phyloP scores from a whole-genome alignment of 768 basidiomycete genomes.

The Coprinopsis strossmayeri region DNA sequence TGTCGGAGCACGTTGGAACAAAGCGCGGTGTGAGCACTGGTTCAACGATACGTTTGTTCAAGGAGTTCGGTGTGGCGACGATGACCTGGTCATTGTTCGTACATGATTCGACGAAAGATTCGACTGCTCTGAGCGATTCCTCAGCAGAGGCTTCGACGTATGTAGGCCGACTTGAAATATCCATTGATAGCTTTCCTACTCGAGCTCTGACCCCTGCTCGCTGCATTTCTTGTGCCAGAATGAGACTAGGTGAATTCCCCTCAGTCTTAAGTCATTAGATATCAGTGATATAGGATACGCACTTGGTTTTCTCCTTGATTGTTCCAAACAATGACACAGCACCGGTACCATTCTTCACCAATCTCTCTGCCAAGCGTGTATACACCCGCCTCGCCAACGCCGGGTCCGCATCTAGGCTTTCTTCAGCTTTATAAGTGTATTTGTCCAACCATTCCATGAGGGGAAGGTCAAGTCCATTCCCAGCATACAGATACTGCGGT shows the following conservation, averaged over 20 bases:
- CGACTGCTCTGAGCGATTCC: conserved; percentile 43
- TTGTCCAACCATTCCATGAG: conserved; percentile 79
- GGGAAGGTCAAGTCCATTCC: conserved; percentile 79
- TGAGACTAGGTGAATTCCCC: conserved; percentile 41
- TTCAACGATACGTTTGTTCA: conserved; percentile 42
- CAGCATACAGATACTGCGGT: conserved; percentile 85
- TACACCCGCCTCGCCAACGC: conserved; percentile 64
- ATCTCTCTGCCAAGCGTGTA: conserved; percentile 51
- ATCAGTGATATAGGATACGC: not conserved
- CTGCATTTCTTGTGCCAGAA: conserved; percentile 73
- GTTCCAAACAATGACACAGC: conserved; percentile 79
- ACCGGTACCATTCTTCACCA: conserved; percentile 72
- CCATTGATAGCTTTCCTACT: conserved; percentile 89
- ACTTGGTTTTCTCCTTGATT: conserved; percentile 81
- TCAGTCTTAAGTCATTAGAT: not conserved
- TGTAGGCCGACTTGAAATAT: conserved; percentile 51
- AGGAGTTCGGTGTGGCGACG: conserved; percentile 28
- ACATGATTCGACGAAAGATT: conserved; percentile 47
- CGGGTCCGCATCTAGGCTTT: conserved; percentile 58
- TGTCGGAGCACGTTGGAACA: conserved; percentile 80
- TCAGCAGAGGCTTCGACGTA: conserved; percentile 60
- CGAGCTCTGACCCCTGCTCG: conserved; percentile 67
- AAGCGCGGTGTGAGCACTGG: conserved; percentile 89
- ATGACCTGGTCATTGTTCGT: conserved; percentile 20
- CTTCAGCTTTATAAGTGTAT: conserved; percentile 81